phyloP scores from a whole-genome alignment of 225 moss, liverwort and hornwort species.

The Polytrichum commune region DNA sequence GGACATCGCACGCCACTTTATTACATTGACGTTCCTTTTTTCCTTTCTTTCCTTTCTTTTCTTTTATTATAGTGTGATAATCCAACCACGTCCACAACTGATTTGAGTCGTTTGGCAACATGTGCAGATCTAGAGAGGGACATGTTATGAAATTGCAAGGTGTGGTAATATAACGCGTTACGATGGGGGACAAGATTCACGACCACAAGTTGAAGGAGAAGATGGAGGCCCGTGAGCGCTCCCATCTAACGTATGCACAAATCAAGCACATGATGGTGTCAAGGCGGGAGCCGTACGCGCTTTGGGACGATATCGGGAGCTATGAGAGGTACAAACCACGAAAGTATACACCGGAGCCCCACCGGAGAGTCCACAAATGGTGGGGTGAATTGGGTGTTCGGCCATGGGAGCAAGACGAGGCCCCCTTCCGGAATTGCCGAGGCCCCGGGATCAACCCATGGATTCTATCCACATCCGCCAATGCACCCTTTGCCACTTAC shows the following conservation, averaged over 20 bases:
- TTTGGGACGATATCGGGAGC: constrained; percentile 17
- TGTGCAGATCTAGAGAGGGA: too few species aligned
- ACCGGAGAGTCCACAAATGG: constrained; percentile 20
- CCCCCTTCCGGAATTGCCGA: neutral
- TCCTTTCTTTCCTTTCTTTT: too few species aligned
- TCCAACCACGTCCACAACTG: too few species aligned
- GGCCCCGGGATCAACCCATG: constrained; percentile 3
- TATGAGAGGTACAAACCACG: constrained; percentile 23
- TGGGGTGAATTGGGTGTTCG: constrained; percentile 30
- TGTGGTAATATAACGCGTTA: too few species aligned
- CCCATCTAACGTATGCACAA: constrained; percentile 9
- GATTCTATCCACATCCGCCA: constrained; percentile 18
- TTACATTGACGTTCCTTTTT: too few species aligned
- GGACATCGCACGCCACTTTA: too few species aligned
- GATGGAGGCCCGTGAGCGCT: neutral
- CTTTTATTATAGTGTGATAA: too few species aligned
- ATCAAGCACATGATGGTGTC: constrained; percentile 21
- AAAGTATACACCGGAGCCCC: constrained; percentile 11
- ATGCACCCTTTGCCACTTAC: constrained; percentile 36
- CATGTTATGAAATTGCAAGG: too few species aligned
- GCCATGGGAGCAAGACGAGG: constrained; percentile 38
- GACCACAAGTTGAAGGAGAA: too few species aligned
- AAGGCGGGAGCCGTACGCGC: constrained; percentile 12
- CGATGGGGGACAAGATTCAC: too few species aligned
- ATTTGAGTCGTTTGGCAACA: too few species aligned